Percentiles rank a stretch among this genome's conserved stretches.
phyloP scores from a whole-genome alignment of 768 basidiomycete genomes.

The Leccinum rimulosum region DNA sequence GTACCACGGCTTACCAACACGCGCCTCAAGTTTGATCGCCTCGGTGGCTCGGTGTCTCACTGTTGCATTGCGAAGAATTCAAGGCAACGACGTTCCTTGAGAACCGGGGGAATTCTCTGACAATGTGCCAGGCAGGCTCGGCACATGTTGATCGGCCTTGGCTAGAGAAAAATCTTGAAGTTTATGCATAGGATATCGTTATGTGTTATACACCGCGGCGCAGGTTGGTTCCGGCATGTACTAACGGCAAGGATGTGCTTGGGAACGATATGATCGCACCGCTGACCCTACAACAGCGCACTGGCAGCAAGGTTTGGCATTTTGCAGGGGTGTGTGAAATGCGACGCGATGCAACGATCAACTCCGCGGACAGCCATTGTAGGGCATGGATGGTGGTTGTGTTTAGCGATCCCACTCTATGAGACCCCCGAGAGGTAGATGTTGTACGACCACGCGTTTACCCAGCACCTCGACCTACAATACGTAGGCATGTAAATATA shows the following conservation, averaged over 20 bases:
- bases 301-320: conserved; percentile 1
- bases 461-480: conserved; percentile 82
- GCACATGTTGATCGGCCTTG: background rate
- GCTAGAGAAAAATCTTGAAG: background rate
- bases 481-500: conserved; percentile 5
- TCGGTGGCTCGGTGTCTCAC: background rate
- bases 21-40: background rate
- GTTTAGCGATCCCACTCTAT: conserved; percentile 59
- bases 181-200: conserved; percentile 2
- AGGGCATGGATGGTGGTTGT: background rate
- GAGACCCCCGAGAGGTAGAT: conserved; percentile 81
- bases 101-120: conserved; percentile 1
- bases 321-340: conserved; percentile 22
- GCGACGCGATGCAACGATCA: conserved; percentile 3
- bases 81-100: conserved; percentile 7
- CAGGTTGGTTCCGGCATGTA: conserved; percentile 1
- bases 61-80: conserved; percentile 15
- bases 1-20: conserved; percentile 7
- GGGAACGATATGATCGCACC: conserved; percentile 5
- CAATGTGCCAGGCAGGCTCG: background rate
- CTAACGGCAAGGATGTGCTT: conserved; percentile 7
- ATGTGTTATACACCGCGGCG: background rate
- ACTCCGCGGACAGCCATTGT: conserved; percentile 17
- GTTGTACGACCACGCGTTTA: conserved; percentile 98
- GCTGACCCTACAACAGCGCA: background rate